phyloP scores from a whole-genome alignment of 164 flowering plant genomes.

The Tinospora cordifolia region DNA sequence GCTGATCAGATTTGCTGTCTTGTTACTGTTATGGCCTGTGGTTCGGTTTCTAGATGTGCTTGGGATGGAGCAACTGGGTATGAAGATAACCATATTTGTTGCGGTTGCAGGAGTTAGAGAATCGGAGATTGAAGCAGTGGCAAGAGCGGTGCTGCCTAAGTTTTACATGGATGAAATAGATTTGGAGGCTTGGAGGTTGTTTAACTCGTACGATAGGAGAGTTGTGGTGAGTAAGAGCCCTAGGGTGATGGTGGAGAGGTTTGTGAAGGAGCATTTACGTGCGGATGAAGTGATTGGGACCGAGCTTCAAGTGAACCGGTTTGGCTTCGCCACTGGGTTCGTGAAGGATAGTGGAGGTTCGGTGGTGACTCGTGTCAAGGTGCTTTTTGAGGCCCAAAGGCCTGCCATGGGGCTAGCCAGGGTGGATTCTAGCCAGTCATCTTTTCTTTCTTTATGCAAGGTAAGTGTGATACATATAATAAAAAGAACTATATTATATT shows the following conservation, averaged over 20 bases:
- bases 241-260: conserved; percentile 75
- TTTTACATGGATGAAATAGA: conserved; percentile 78
- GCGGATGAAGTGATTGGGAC: conserved; percentile 70
- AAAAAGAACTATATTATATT: too few relatives aligned
- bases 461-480: conserved; percentile 33
- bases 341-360: conserved; percentile 23
- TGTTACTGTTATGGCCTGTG: conserved; percentile 66
- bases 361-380: conserved; percentile 23
- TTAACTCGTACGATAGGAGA: conserved; percentile 44
- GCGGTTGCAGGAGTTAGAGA: conserved; percentile 50
- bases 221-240: conserved; percentile 71
- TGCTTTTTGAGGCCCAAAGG: conserved; percentile 29
- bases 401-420: conserved; percentile 53
- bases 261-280: conserved; percentile 69
- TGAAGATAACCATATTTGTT: conserved; percentile 57
- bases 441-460: conserved; percentile 47
- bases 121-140: conserved; percentile 70
- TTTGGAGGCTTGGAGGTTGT: conserved; percentile 69
- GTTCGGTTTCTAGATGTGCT: conserved; percentile 34
- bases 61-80: conserved; percentile 40
- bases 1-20: conserved; percentile 55
- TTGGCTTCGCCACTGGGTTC: conserved; percentile 82
- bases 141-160: conserved; percentile 91
- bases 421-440: conserved; percentile 8
- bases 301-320: conserved; percentile 55